phyloP scores from a whole-genome alignment of 129 eudicot species.

The Helianthus annuus region DNA sequence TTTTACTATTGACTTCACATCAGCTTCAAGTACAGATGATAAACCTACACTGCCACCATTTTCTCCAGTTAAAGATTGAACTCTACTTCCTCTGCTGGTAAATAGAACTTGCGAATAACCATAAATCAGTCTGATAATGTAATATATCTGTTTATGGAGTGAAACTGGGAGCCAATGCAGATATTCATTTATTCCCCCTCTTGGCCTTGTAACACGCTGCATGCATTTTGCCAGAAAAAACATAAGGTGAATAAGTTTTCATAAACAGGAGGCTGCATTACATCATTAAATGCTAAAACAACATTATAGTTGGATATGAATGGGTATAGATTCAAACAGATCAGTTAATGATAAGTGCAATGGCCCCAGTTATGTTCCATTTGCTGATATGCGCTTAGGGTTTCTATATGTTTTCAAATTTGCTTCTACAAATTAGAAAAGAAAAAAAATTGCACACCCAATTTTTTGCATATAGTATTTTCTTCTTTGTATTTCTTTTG shows the following conservation, averaged over 20 bases:
- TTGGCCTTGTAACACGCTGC: slow-evolving; percentile 95
- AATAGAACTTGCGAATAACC: slow-evolving; percentile 55
- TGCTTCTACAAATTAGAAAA: too few species aligned
- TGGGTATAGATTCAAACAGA: slow-evolving; percentile 13
- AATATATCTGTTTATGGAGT: slow-evolving; percentile 74
- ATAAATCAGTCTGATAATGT: slow-evolving; percentile 63
- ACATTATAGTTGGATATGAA: not conserved
- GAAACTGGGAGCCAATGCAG: slow-evolving; percentile 95
- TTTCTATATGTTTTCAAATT: not conserved
- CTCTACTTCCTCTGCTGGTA: slow-evolving; percentile 45
- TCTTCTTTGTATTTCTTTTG: not conserved
- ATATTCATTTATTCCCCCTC: slow-evolving; percentile 93
- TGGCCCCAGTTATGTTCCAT: too few species aligned
- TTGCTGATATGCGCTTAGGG: too few species aligned
- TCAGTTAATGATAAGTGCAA: not conserved
- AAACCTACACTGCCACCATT: slow-evolving; percentile 69
- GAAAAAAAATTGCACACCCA: too few species aligned
- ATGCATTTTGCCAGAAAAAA: slow-evolving; percentile 28
- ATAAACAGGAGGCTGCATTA: not conserved
- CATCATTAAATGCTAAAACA: not conserved
- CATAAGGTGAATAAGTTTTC: slow-evolving; percentile 13
- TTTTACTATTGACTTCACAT: slow-evolving; percentile 69
- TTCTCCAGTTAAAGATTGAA: slow-evolving; percentile 42
- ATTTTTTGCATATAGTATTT: not conserved
- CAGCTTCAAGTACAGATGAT: slow-evolving; percentile 86